Evolutionary conservation across 2,329 filamentous ascomycete species (phyloP).

Genomic region (Pyricularia sp.): DNA sequence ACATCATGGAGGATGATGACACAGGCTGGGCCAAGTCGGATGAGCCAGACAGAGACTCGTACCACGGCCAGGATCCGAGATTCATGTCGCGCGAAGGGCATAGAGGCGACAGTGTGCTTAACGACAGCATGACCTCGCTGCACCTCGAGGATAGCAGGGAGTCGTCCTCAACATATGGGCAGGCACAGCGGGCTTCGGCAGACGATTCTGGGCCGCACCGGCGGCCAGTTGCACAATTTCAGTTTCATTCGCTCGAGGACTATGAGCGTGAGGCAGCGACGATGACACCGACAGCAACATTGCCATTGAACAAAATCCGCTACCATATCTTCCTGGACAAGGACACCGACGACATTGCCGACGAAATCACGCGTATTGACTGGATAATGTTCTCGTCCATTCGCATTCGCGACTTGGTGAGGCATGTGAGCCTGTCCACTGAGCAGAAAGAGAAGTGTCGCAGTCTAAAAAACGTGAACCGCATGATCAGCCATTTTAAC

Average conservation of each 20-base stretch:
- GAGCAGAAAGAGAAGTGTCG: constrained; percentile 66
- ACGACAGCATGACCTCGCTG: constrained; percentile 36
- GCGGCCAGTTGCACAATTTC: constrained; percentile 30
- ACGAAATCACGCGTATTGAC: constrained; percentile 89
- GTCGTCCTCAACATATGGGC: constrained; percentile 4
- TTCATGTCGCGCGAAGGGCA: not conserved
- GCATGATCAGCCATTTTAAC: constrained; percentile 91
- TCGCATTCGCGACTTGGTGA: constrained; percentile 82
- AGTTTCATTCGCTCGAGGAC: constrained; percentile 61
- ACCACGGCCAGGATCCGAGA: constrained; percentile 9
- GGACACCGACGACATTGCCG: constrained; percentile 74
- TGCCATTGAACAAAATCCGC: constrained; percentile 71
- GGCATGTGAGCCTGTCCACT: constrained; percentile 71
- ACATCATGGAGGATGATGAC: constrained; percentile 78
- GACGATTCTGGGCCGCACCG: not conserved
- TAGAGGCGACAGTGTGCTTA: constrained; percentile 16
- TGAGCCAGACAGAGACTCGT: constrained; percentile 30
- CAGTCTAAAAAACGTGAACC: constrained; percentile 77
- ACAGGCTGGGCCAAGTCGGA: constrained; percentile 86
- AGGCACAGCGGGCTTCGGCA: not conserved
- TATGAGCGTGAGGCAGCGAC: constrained; percentile 70
- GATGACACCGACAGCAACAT: constrained; percentile 59
- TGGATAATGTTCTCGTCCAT: constrained; percentile 98
- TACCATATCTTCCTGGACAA: constrained; percentile 89
- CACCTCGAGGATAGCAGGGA: constrained; percentile 32